A percentile compares a stretch with the other conserved stretches of the same genome.
phyloP scores from a whole-genome alignment of 805 yeast genomes.

The Maudiozyma barnettii region DNA sequence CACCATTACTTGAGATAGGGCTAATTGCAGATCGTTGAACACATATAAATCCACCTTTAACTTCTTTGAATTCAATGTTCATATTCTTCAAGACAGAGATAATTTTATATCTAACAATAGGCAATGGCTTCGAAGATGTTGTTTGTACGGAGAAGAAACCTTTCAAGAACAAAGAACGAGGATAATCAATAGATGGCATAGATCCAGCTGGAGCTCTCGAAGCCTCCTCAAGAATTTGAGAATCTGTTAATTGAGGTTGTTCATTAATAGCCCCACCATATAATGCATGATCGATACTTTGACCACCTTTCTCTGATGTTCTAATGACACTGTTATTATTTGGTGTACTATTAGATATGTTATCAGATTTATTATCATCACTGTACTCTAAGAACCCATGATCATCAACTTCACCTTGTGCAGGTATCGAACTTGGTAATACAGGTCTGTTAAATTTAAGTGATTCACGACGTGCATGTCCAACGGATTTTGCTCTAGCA shows the following conservation, averaged over 20 bases:
- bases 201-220: conserved; percentile 58
- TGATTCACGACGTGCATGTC: conserved; percentile 58
- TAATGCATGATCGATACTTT: neutral
- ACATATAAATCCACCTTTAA: conserved; percentile 89
- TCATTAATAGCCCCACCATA: neutral
- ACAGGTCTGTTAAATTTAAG: conserved; percentile 31
- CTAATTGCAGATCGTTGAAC: conserved; percentile 46
- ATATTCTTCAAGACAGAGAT: conserved; percentile 65
- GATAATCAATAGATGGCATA: conserved; percentile 92
- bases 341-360: conserved; percentile 14
- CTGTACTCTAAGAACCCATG: conserved; percentile 34
- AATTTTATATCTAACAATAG: conserved; percentile 77
- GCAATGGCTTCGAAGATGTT: conserved; percentile 85
- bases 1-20: conserved; percentile 6
- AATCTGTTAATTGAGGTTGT: conserved; percentile 34
- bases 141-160: conserved; percentile 94
- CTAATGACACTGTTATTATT: conserved; percentile 1
- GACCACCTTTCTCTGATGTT: neutral
- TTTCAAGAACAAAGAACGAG: conserved; percentile 80
- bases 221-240: conserved; percentile 39
- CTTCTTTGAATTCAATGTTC: conserved; percentile 78
- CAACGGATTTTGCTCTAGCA: conserved; percentile 77
- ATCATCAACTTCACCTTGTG: conserved; percentile 27
- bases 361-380: conserved; percentile 53
- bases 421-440: conserved; percentile 20